Base-by-base conservation (phyloP, 2,329 filamentous ascomycete species). In the Domatiomyces globalis region DNA sequence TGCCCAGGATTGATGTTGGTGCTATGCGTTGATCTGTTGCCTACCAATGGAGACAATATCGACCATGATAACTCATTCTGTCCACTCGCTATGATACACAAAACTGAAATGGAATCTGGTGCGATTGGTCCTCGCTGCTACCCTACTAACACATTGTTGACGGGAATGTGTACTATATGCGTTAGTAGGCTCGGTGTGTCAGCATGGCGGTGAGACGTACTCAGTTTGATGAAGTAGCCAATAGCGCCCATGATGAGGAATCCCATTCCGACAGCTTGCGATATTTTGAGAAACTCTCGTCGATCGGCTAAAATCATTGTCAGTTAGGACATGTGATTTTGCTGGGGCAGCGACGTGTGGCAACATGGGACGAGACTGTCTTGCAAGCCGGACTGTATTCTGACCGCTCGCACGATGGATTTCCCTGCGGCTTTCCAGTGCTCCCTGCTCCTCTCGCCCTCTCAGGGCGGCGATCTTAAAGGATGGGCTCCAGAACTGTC, bases 161-260 rank as follows among this genome's bases (percentile, higher is more conserved):
- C 71, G 17, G 71, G 71, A 50, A 73, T 73, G 56, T 73, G 71
- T 62, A 73, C 71, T 73, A 54, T 42, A 36, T 9, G 20, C 17
- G 7, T 47, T 47, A 33, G 45, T 17, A 5, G 25, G 19, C 19
- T 45, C 22, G 1, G 29, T 63, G 29, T 25, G 17, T 25, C 49
- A 17, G 48, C 15, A 18, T 9, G 20, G 19, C 8, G 20, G 18
- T 17, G 45, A 17, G 20, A 68, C 73, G 57, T 62, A 78, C 76
- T 78, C 65, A 79, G 66, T 68, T 79, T 79, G 58, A 79, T 75
- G 51, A 79, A 70, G 65, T 79, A 79, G 54, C 76, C 76, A 59
- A 78, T 79, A 48, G 74, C 72, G 57, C 74, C 74, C 76, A 79
- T 79, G 55, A 79, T 74, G 50, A 79, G 63, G 65, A 79, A 79